Conservation (phyloP, 352 stramenopile species). For the Phytophthora vignae region DNA sequence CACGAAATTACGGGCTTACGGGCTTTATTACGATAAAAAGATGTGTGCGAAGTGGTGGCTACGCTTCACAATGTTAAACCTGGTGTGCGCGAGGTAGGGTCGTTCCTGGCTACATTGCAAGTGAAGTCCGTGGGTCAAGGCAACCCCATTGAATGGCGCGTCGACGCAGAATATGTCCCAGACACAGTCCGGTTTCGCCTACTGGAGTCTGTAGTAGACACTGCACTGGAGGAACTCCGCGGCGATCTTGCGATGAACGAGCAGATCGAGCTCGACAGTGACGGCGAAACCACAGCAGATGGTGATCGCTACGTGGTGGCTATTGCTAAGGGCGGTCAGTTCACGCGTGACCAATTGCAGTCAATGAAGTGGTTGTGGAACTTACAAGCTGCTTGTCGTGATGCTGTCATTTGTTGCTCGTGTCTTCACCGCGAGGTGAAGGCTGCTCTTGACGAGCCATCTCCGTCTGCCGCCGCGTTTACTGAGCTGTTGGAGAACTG, state of each 20-base stretch:
- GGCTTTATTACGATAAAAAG: not conserved
- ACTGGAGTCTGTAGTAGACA: too few species aligned
- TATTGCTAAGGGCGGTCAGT: not conserved
- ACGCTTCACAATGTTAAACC: not conserved
- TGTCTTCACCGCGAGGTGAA: too few species aligned
- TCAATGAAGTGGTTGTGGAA: slow-evolving; percentile 3
- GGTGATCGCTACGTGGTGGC: not conserved
- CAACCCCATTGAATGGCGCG: not conserved
- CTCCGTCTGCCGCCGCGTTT: too few species aligned
- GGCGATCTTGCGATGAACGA: too few species aligned
- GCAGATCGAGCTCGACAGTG: too few species aligned
- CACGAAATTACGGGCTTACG: not conserved
- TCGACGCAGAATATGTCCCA: not conserved
- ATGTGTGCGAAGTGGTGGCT: not conserved
- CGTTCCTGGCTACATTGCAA: not conserved
- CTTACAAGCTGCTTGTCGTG: too few species aligned
- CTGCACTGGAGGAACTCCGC: too few species aligned
- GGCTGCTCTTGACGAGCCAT: too few species aligned
- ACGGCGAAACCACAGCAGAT: not conserved
- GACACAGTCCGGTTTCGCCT: too few species aligned
- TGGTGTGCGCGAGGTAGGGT: not conserved
- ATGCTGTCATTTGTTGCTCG: too few species aligned
- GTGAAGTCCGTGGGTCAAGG: not conserved
- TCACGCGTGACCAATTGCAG: slow-evolving; percentile 1
- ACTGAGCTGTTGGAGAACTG: not conserved